phyloP scores from a whole-genome alignment of 495 filamentous ascomycete genomes.

The Lineolata rhizophorae region DNA sequence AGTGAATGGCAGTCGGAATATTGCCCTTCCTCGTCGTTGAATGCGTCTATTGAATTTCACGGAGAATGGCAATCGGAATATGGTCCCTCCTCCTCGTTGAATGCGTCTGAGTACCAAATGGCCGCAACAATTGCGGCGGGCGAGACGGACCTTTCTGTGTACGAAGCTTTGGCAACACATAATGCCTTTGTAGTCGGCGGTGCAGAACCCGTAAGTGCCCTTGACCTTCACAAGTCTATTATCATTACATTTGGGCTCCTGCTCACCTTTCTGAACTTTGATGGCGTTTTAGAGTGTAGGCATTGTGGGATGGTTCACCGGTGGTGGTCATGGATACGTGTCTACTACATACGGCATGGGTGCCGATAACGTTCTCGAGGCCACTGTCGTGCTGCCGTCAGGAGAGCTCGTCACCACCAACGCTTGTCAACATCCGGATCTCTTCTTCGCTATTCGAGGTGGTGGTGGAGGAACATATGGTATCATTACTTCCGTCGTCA shows the following conservation, averaged over 20 bases:
- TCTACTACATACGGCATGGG: constrained; percentile 1
- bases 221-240: background rate
- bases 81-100: no score
- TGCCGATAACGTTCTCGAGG: constrained; percentile 2
- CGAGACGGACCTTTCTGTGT: constrained; percentile 4
- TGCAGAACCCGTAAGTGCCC: constrained; percentile 3
- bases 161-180: constrained; percentile 4
- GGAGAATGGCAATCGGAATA: no score
- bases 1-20: constrained; percentile 3
- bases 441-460: constrained; percentile 2
- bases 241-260: background rate
- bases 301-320: constrained; percentile 8
- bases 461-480: constrained; percentile 3
- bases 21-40: constrained; percentile 4
- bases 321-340: constrained; percentile 1
- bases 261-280: constrained; percentile 1
- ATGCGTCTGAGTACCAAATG: no score
- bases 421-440: background rate
- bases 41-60: no score
- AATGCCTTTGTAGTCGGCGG: constrained; percentile 8
- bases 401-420: constrained; percentile 1
- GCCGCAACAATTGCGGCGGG: constrained; percentile 10
- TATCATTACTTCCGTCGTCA: constrained; percentile 4
- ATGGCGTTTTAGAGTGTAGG: constrained; percentile 12
- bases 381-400: background rate